Evolutionary conservation across 2,329 filamentous ascomycete species (phyloP).

Genomic region (Beauveria caledonica): DNA sequence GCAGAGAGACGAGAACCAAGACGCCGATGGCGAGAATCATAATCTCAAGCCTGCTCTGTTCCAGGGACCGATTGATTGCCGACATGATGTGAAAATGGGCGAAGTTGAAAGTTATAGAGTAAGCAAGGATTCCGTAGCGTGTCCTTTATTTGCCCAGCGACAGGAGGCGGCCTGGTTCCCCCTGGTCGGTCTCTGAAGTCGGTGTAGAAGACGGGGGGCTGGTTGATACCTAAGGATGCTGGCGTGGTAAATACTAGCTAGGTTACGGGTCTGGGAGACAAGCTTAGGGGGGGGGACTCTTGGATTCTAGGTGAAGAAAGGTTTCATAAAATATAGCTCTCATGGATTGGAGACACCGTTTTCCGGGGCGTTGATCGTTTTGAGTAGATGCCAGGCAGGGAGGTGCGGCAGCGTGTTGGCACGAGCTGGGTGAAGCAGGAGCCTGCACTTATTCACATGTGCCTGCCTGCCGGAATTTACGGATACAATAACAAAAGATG

Average conservation of each 20-base stretch:
- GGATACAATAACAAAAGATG: too few species aligned
- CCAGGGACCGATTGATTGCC: constrained; percentile 17
- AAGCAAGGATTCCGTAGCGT: background rate
- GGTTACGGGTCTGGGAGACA: constrained; percentile 1
- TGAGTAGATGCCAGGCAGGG: background rate
- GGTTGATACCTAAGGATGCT: constrained; percentile 9
- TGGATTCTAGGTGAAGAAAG: background rate
- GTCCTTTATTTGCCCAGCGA: background rate
- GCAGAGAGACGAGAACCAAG: constrained; percentile 24
- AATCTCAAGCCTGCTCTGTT: constrained; percentile 26
- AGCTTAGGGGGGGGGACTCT: background rate
- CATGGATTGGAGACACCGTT: background rate
- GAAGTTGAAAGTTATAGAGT: background rate
- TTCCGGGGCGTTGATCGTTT: background rate
- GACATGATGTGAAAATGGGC: constrained; percentile 10
- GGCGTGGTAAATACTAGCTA: background rate
- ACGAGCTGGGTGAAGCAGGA: background rate
- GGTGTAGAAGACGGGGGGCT: constrained; percentile 9
- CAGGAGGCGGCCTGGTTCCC: background rate
- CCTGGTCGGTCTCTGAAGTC: constrained; percentile 8
- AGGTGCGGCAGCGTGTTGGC: background rate
- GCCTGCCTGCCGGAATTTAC: constrained; percentile 5
- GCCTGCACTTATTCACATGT: constrained; percentile 2
- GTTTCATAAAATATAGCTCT: background rate
- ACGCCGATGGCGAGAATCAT: constrained; percentile 25